Base-by-base conservation (phyloP, 306 rosid species). In the Begonia fuchsioides region DNA sequence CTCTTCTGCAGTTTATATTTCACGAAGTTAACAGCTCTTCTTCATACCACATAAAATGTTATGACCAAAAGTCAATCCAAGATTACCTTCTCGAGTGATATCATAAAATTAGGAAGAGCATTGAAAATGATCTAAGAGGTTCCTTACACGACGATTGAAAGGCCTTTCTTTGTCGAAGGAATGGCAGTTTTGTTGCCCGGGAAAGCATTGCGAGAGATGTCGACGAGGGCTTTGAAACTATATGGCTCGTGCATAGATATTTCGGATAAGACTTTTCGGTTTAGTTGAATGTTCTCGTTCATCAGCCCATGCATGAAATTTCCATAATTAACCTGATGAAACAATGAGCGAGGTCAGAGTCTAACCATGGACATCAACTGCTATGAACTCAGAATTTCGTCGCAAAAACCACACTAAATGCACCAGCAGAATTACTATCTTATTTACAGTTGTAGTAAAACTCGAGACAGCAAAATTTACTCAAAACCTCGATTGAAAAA, bases 211-310 rank as follows among this genome's bases (percentile, higher is more conserved):
- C 70, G 72, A 40, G 92, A 87, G 67, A 77, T 66, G 49, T 82
- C 87, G 32, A 82, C 96, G 52, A 79, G 64, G 39, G 86, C 68
- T 70, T 87, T 87, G 74, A 82, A 80, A 70, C 80, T 80, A 43
- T 77, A 61, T n/a, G 96, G 87, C 53, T 87, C 94, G 8, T 87
- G 96, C 94, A 87, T 83, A 18, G 96, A 87, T 12, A 83, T 12
- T 76, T 87, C 96, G 0, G 96, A 82, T 54, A 82, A 57, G 51
- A 87, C 96, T 68, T 87, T 87, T 59, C 96, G 68, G 66, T 87
- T 87, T 12, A 87, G 93, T 68, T 87, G 94, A 60, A 87, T 64
- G 63, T 83, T 87, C 80, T 87, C 96, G 78, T 83, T 83, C 82
- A 65, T 48, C 67, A 87, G 72, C 44, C 96, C 94, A 61, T 83